Percentiles rank a stretch among this genome's conserved stretches.
These are phyloP conservation scores for Saururus chinensis DNA, from an alignment of 164 flowering plant species.

Conservation along the genomic window DNA sequence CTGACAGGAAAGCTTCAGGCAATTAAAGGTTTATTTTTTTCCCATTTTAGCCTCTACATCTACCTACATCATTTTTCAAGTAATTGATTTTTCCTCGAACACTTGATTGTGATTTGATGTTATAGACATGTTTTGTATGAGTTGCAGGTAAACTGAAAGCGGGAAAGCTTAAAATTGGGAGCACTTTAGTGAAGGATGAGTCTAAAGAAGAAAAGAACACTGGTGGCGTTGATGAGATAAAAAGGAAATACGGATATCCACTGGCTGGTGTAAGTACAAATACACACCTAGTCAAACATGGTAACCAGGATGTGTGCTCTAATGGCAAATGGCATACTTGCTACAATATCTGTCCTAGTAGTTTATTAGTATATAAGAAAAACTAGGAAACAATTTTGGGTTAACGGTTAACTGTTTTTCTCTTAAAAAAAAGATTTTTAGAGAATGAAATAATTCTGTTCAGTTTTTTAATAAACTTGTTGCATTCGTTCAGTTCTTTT, in stretches of 20 bases:
- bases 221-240: constrained; percentile 64
- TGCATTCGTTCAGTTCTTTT: no score
- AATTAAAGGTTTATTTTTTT: constrained; percentile 57
- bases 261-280: constrained; percentile 35
- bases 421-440: neutral
- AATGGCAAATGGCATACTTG: constrained; percentile 38
- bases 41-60: no score
- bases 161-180: constrained; percentile 46
- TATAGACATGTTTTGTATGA: neutral
- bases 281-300: neutral
- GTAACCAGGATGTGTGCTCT: neutral
- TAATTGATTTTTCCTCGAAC: neutral
- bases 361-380: constrained; percentile 72
- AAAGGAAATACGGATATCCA: constrained; percentile 78
- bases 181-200: constrained; percentile 36
- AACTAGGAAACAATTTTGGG: constrained; percentile 47
- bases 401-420: constrained; percentile 38
- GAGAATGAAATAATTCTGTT: neutral
- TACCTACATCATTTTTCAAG: neutral
- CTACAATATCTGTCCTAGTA: constrained; percentile 36
- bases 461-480: neutral
- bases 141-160: constrained; percentile 60
- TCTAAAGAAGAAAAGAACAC: constrained; percentile 34
- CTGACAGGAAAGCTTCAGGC: constrained; percentile 52
- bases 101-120: neutral